These are phyloP conservation scores for Epichloe festucae DNA, from an alignment of 2,329 filamentous ascomycete genomes.

Conservation along the genomic window DNA sequence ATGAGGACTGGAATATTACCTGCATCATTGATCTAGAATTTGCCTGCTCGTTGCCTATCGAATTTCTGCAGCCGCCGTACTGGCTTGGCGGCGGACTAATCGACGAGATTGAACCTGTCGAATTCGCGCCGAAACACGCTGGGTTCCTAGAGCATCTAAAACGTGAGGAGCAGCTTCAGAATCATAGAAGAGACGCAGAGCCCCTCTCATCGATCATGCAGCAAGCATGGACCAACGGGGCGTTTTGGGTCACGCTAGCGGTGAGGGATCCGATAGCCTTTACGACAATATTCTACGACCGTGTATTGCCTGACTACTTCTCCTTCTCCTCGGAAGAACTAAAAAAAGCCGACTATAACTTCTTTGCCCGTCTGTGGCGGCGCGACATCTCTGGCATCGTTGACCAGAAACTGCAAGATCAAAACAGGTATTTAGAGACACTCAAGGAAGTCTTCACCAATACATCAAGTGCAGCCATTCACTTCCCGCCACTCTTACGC, in stretches of 20 bases:
- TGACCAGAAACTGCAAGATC: not conserved
- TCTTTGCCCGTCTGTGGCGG: not conserved
- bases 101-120: not conserved
- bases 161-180: not conserved
- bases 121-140: not conserved
- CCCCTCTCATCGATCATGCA: not conserved
- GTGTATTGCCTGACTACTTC: not conserved
- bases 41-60: slow-evolving; percentile 17
- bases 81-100: slow-evolving; percentile 19
- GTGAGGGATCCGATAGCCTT: not conserved
- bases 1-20: slow-evolving; percentile 21
- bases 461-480: not conserved
- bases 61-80: slow-evolving; percentile 10
- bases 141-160: not conserved
- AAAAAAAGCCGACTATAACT: not conserved
- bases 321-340: not conserved
- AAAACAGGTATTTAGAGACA: not conserved
- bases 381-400: not conserved
- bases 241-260: not conserved
- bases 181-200: not conserved
- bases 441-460: not conserved
- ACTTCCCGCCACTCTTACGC: not conserved
- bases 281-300: not conserved
- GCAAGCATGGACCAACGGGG: not conserved
- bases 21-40: slow-evolving; percentile 21